Evolutionary conservation across 2,329 filamentous ascomycete genomes (phyloP).

Genomic region (Amylocarpus encephaloides): DNA sequence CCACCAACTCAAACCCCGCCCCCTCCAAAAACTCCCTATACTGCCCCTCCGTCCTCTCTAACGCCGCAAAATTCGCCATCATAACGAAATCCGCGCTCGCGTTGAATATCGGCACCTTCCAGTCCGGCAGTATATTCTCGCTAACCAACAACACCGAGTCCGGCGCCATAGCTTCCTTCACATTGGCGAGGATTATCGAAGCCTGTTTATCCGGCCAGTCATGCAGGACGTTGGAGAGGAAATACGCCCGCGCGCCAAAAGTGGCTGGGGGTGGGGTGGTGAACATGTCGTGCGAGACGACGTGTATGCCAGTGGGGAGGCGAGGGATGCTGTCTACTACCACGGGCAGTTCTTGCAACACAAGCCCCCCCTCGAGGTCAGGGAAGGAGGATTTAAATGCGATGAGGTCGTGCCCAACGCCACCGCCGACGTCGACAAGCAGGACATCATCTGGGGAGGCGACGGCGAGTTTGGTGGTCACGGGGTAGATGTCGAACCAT

Average conservation of each 20-base stretch:
- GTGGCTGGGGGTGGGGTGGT: constrained; percentile 26
- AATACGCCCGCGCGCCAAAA: constrained; percentile 30
- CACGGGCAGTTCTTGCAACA: neutral
- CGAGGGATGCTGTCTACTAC: neutral
- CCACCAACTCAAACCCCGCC: constrained; percentile 4
- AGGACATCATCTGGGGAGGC: neutral
- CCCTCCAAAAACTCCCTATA: constrained; percentile 31
- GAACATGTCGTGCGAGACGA: constrained; percentile 32
- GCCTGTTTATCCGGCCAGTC: constrained; percentile 35
- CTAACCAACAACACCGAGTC: constrained; percentile 39
- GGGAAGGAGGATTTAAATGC: neutral
- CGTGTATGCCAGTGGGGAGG: constrained; percentile 20
- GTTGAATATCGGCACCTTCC: constrained; percentile 24
- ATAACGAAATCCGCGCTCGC: constrained; percentile 37
- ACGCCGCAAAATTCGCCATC: constrained; percentile 33
- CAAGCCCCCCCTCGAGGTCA: neutral
- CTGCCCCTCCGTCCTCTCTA: constrained; percentile 36
- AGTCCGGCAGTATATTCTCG: constrained; percentile 37
- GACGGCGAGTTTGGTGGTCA: neutral
- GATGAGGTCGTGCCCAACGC: neutral
- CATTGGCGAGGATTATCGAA: constrained; percentile 28
- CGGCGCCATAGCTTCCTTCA: constrained; percentile 22
- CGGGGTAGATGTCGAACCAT: neutral
- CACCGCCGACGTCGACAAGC: neutral
- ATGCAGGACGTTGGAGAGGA: constrained; percentile 34